Conservation (phyloP, 2,329 filamentous ascomycete genomes). For the Botryotinia calthae region DNA sequence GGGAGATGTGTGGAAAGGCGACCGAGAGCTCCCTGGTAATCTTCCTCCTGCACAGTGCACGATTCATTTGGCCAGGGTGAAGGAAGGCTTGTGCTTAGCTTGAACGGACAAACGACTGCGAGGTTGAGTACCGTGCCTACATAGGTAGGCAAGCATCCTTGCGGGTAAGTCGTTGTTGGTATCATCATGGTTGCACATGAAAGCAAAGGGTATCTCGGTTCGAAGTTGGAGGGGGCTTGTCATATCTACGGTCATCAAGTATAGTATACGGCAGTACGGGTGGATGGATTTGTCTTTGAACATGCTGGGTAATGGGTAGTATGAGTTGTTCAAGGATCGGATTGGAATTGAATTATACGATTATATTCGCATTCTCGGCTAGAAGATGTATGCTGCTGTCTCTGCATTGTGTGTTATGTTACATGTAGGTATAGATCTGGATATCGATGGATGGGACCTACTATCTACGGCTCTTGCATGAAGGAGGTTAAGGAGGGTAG, state of each 20-base stretch:
- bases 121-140: background rate
- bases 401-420: background rate
- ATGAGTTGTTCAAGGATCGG: background rate
- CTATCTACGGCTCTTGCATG: background rate
- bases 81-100: background rate
- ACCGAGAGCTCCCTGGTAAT: constrained; percentile 6
- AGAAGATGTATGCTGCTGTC: background rate
- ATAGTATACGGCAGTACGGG: background rate
- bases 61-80: constrained; percentile 10
- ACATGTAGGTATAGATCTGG: background rate
- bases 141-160: constrained; percentile 5
- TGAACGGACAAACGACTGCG: constrained; percentile 5
- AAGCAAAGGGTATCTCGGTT: background rate
- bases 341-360: background rate
- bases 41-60: constrained; percentile 5
- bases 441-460: background rate
- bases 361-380: background rate
- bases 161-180: background rate
- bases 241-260: background rate
- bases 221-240: constrained; percentile 16
- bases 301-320: no score
- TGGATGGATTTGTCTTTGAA: constrained; percentile 2
- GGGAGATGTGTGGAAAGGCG: constrained; percentile 9
- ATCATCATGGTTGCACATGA: constrained; percentile 1
- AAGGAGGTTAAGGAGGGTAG: background rate